Base-by-base conservation (phyloP, 129 eudicot species). In the Flaveria sonorensis region DNA sequence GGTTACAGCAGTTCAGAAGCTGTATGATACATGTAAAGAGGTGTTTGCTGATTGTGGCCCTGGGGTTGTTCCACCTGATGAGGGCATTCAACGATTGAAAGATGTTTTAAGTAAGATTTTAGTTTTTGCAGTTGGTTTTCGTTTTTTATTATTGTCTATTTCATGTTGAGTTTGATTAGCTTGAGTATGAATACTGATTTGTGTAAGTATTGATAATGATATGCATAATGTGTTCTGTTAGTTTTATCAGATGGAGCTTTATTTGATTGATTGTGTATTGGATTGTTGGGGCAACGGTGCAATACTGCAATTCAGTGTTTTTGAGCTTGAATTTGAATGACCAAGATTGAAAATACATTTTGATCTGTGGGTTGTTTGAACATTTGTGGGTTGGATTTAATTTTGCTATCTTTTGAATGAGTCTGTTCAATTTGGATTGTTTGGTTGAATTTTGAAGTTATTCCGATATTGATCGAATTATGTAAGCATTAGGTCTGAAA, bases 21-120 rank as follows among this genome's bases (percentile, higher is more conserved):
- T 92, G n/a, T 86, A 82, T 81, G 81, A 86, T 42, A 85, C 88
- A 57, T 92, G 98, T 86, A 78, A 74, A 71, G 84, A 92, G 21
- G 90, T 90, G 4, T 92, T 92, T 82, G 94, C 92, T 15, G 72
- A 84, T 89, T 86, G 94, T 63, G 96, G 98, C 14, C 87, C 94
- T 69, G 98, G 92, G 23, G 65, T 92, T 85, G 81, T 92, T 61
- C 98, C 98, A 2, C 15, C 86, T 1, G 72, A 77, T 1, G 83
- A 85, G 14, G 85, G 84, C 26, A 81, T 92, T 28, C 86, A 88
- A 56, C 86, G 78, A 4, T 87, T 92, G 16, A 88, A 86, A 36
- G 77, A 83, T 64, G 83, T 88, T 84, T 56, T 92, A 86, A 89
- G 98, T 92, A 90, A 55, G 79, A 13, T 14, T 77, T 28, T 28